These are phyloP conservation scores for Didymella lethalis DNA, from an alignment of 2,329 filamentous ascomycete genomes.

Conservation along the genomic window DNA sequence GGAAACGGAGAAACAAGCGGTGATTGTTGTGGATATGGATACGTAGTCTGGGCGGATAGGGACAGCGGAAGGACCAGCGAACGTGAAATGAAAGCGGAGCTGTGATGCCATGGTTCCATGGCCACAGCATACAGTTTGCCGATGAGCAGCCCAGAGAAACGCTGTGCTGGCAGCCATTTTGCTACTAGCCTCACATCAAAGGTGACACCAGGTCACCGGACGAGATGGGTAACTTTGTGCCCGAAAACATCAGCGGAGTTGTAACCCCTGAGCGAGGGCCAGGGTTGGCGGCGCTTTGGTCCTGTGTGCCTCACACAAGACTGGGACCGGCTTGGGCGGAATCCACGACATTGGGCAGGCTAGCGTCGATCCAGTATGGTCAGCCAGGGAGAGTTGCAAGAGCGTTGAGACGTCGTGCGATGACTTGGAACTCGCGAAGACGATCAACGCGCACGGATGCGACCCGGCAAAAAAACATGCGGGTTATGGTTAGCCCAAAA, in stretches of 20 bases:
- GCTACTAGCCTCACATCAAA: conserved; percentile 31
- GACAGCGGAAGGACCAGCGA: conserved; percentile 48
- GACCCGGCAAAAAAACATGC: conserved; percentile 34
- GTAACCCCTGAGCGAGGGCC: conserved; percentile 48
- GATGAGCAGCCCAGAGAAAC: conserved; percentile 27
- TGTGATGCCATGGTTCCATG: conserved; percentile 37
- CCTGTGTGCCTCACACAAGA: conserved; percentile 29
- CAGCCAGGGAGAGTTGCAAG: conserved; percentile 42
- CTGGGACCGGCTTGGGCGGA: conserved; percentile 44
- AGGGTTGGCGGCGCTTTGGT: conserved; percentile 44
- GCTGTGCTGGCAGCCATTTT: conserved; percentile 42
- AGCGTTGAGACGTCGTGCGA: conserved; percentile 45
- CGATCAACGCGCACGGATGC: conserved; percentile 46
- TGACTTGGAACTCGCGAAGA: conserved; percentile 45
- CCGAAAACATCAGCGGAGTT: conserved; percentile 29
- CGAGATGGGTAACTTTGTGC: conserved; percentile 31
- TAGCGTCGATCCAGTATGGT: conserved; percentile 44
- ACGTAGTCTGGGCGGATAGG: conserved; percentile 48
- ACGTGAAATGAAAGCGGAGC: conserved; percentile 42
- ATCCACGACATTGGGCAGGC: conserved; percentile 46
- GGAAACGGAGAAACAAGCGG: conserved; percentile 49
- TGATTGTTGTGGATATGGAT: conserved; percentile 49
- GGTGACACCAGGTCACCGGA: conserved; percentile 44
- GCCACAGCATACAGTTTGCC: conserved; percentile 35
- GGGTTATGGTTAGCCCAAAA: conserved; percentile 35